Evolutionary conservation across 495 filamentous ascomycete genomes (phyloP).

Genomic region (Hypoxylon intermedium): DNA sequence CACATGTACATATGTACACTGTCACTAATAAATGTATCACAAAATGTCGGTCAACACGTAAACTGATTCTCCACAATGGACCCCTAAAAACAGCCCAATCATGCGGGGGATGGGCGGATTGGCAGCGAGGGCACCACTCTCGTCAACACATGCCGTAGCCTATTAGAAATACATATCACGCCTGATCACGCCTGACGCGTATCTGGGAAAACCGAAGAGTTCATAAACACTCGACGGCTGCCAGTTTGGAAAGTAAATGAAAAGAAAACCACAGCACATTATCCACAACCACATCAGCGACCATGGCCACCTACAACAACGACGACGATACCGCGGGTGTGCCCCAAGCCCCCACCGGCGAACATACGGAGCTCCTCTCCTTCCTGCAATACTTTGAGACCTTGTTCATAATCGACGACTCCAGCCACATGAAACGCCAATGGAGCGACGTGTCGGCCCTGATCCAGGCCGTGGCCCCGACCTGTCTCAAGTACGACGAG

Average conservation of each 20-base stretch:
- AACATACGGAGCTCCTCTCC: constrained; percentile 30
- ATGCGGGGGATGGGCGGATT: constrained; percentile 24
- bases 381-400: constrained; percentile 35
- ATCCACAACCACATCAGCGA: not conserved
- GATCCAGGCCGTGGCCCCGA: constrained; percentile 28
- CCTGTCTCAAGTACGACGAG: constrained; percentile 33
- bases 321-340: constrained; percentile 34
- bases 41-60: constrained; percentile 17
- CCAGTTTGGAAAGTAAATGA: no score
- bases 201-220: not conserved
- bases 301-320: constrained; percentile 29
- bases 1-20: not conserved
- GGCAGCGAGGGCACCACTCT: constrained; percentile 6
- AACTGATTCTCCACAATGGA: constrained; percentile 18
- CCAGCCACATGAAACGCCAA: constrained; percentile 28
- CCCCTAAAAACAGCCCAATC: constrained; percentile 3
- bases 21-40: constrained; percentile 5
- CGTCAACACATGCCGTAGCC: constrained; percentile 1
- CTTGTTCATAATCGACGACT: constrained; percentile 30
- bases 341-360: constrained; percentile 21
- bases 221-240: no score
- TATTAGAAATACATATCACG: no score
- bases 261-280: no score
- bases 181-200: not conserved
- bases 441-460: constrained; percentile 34